Evolutionary conservation across 2,329 filamentous ascomycete genomes (phyloP), one percentile per base, ranked within the genome.

Genomic region (Aspergillus proliferans): DNA sequence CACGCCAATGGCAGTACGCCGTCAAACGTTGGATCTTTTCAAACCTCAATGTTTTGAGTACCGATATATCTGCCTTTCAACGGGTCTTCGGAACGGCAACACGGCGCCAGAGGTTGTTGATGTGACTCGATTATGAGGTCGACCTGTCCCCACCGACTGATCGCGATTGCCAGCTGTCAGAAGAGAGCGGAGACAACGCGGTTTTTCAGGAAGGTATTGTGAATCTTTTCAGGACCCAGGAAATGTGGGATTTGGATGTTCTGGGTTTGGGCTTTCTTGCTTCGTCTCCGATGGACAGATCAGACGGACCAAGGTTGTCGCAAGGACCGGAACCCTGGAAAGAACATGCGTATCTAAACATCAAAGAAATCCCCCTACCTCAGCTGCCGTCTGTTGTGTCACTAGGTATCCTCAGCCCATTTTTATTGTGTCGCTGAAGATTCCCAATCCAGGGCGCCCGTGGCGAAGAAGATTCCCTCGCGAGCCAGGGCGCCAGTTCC

Each of bases 11-110:
- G 40, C 47, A 49, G n/a, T 14, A 19, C 6, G 40, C 50, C 1
- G 21, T 52, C 1, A 44, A 52, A 38, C 33, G 50, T 10, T 28
- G 21, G 14, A 42, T 45, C 2, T 38, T 47, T 6, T 4, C 26
- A 8, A 8, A 10, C 3, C 19, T 49, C 8, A n/a, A 30, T 4
- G 40, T 3, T 1, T 41, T 6, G n/a, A 48, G 49, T 19, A 5
- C 21, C 10, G 36, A 48, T 15, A 24, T 43, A 2, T 3, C 7
- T 9, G 9, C 9, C 4, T 18, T 38, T 10, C 18, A 19, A n/a
- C 33, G 12, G 9, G n/a, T 38, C n/a, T 38, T 12, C 3, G 14
- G 2, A 26, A 10, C 34, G 9, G 6, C 12, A 1, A 12, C 39
- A 12, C 46, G 18, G 3, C 22, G 45, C 1, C 36, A 43, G 15